These are phyloP conservation scores for Suillus brevipes DNA, from an alignment of 768 basidiomycete genomes.

Conservation along the genomic window DNA sequence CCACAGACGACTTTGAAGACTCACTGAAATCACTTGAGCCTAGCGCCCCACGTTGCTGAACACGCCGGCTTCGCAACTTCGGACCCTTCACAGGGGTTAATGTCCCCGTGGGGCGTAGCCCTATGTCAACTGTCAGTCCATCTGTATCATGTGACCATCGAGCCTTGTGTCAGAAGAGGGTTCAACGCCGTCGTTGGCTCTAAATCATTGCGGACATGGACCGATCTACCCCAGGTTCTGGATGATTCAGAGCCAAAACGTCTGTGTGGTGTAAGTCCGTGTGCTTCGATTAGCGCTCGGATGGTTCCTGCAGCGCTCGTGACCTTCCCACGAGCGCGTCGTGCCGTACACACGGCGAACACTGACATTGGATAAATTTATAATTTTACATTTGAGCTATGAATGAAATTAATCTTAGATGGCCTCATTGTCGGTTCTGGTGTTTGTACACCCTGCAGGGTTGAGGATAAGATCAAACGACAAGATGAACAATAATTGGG, in stretches of 20 bases:
- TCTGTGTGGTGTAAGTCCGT: background rate
- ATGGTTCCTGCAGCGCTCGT: too few relatives aligned
- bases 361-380: background rate
- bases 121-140: background rate
- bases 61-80: background rate
- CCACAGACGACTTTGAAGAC: background rate
- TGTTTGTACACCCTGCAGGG: too few relatives aligned
- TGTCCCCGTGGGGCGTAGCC: slow-evolving; percentile 1
- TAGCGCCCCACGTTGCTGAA: background rate
- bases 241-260: slow-evolving; percentile 1
- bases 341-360: background rate
- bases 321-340: background rate
- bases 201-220: background rate
- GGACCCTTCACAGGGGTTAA: background rate
- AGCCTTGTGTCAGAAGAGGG: background rate
- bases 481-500: slow-evolving; percentile 18
- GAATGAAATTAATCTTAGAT: slow-evolving; percentile 1
- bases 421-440: background rate
- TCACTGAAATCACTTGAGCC: background rate
- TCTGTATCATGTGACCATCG: background rate
- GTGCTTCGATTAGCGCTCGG: background rate
- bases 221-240: slow-evolving; percentile 4
- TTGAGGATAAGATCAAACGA: too few relatives aligned
- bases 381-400: background rate
- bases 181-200: background rate